Conservation (phyloP, 75 land plant genomes). For the Sequoia sempervirens region DNA sequence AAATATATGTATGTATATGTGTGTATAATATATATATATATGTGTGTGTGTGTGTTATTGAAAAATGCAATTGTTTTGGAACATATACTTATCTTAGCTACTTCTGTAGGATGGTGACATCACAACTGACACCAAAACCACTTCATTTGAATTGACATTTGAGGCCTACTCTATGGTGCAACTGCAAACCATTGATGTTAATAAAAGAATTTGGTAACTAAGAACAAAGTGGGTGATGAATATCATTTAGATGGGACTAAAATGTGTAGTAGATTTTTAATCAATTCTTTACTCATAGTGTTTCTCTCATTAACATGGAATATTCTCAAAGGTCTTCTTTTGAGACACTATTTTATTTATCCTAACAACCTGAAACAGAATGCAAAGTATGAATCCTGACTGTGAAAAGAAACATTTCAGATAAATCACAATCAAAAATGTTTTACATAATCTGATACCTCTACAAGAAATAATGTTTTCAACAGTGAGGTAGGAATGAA, state of each 20-base stretch:
- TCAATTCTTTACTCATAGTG: not conserved
- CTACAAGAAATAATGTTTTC: not conserved
- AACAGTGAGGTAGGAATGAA: not conserved
- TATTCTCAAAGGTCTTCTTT: not conserved
- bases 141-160: not conserved
- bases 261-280: not conserved
- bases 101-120: no score
- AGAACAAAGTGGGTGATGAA: not conserved
- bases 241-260: not conserved
- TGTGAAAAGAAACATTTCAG: not conserved
- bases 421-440: not conserved
- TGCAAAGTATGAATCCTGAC: not conserved
- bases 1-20: no score
- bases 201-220: not conserved
- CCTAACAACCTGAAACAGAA: not conserved
- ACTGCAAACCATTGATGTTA: not conserved
- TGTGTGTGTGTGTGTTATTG: no score
- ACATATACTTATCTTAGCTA: no score
- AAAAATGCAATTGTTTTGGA: no score
- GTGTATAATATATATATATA: no score
- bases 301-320: not conserved
- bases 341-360: not conserved
- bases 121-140: not conserved
- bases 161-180: not conserved
- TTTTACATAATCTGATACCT: not conserved